Conservation (phyloP, 164 flowering plant genomes). For the Magnolia sinica region DNA sequence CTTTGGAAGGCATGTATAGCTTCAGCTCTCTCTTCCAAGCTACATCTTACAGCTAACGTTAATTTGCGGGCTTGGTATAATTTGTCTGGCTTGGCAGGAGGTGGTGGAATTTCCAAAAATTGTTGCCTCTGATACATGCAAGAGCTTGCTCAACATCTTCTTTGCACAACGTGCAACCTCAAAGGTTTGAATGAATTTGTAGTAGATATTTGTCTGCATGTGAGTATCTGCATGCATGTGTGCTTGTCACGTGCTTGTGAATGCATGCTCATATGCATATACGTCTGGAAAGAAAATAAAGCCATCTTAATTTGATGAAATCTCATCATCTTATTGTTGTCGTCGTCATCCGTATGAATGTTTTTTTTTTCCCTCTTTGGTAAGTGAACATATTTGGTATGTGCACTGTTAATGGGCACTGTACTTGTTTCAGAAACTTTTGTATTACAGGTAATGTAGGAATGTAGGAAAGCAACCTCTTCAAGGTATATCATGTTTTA, state of each 20-base stretch:
- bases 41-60: conserved; percentile 1
- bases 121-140: conserved; percentile 50
- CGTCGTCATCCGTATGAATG: background rate
- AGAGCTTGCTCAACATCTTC: conserved; percentile 64
- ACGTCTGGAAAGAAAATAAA: too few relatives aligned
- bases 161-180: conserved; percentile 71
- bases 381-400: too few relatives aligned
- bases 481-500: background rate
- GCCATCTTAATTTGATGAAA: background rate
- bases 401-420: too few relatives aligned
- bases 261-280: background rate
- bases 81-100: conserved; percentile 42
- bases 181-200: conserved; percentile 40
- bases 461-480: background rate
- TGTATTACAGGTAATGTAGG: background rate
- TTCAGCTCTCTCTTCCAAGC: background rate
- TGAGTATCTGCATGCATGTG: background rate
- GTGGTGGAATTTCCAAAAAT: conserved; percentile 48
- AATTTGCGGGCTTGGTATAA: background rate
- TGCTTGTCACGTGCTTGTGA: background rate
- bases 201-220: background rate
- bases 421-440: too few relatives aligned
- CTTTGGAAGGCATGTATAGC: conserved; percentile 48
- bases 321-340: too few relatives aligned
- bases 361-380: too few relatives aligned